A percentile compares a stretch with the other conserved stretches of the same genome.
phyloP scores from a whole-genome alignment of 108 stramenopile species.

The Cylindrotheca closterium region DNA sequence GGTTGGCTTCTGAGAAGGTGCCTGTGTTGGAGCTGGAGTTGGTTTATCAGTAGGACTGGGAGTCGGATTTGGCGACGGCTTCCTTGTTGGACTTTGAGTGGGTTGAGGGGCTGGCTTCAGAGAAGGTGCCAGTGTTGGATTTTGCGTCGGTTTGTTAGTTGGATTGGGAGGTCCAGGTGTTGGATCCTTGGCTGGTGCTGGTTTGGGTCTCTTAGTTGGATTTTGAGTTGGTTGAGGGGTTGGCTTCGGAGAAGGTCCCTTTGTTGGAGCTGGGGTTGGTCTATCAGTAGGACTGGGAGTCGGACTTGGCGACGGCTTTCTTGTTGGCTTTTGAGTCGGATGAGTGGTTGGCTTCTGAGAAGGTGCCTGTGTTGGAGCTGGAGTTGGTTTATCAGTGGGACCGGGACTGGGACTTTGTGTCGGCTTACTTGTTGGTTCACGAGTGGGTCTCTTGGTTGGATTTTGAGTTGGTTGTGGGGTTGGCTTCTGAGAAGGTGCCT shows the following conservation, averaged over 20 bases:
- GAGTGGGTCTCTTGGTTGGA: constrained; percentile 13
- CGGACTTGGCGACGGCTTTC: constrained; percentile 4
- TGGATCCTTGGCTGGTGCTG: no score
- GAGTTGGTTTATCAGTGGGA: constrained; percentile 13
- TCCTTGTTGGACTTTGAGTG: constrained; percentile 10
- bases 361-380: no score
- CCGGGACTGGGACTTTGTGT: constrained; percentile 1
- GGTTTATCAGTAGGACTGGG: constrained; percentile 15
- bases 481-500: constrained; percentile 5
- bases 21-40: constrained; percentile 6
- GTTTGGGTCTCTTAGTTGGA: no score
- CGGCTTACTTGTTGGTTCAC: constrained; percentile 4
- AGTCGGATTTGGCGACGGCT: constrained; percentile 10
- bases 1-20: constrained; percentile 8
- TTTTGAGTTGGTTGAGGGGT: no score
- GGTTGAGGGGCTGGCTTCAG: constrained; percentile 2
- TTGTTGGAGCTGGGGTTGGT: constrained; percentile 14
- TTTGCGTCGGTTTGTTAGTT: constrained; percentile 3
- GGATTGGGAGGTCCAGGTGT: constrained; percentile 1
- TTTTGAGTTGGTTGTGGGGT: constrained; percentile 7
- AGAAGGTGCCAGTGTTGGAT: no score
- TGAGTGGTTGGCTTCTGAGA: constrained; percentile 15
- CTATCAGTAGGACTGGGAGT: constrained; percentile 10
- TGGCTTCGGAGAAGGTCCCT: constrained; percentile 9
- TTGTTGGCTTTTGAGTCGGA: constrained; percentile 19